A percentile compares a stretch with the other conserved stretches of the same genome.
phyloP scores from a whole-genome alignment of 2,329 filamentous ascomycete species.

The Cordyceps javanica region DNA sequence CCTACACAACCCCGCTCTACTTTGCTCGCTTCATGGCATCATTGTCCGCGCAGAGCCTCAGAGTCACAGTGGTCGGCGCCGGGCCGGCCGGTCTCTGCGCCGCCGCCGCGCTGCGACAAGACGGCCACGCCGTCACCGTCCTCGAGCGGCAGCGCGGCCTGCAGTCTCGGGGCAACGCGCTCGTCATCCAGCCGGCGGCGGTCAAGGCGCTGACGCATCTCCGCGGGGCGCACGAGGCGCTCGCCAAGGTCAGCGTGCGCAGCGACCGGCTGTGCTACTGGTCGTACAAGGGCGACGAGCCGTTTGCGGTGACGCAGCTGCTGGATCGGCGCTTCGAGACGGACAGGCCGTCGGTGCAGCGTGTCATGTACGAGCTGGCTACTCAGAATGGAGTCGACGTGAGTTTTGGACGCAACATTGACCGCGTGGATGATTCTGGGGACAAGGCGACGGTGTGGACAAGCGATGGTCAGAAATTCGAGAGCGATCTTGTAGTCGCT shows the following conservation, averaged over 20 bases:
- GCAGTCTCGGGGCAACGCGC: slow-evolving; percentile 3
- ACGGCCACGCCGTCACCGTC: slow-evolving; percentile 9
- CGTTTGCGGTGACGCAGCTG: background rate
- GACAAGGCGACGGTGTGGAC: background rate
- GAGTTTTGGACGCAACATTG: background rate
- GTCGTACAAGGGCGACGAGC: slow-evolving; percentile 6
- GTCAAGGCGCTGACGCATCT: background rate
- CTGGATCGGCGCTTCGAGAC: slow-evolving; percentile 14
- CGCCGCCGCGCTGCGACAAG: background rate
- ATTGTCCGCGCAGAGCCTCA: background rate
- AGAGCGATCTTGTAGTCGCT: slow-evolving; percentile 1
- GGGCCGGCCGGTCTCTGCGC: slow-evolving; percentile 10
- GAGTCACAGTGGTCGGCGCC: slow-evolving; percentile 6
- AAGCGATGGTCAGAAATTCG: background rate
- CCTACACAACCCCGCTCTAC: too few species aligned
- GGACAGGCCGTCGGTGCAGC: slow-evolving; percentile 8
- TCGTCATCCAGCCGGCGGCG: slow-evolving; percentile 10
- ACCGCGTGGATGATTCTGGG: background rate
- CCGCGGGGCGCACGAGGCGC: slow-evolving; percentile 3
- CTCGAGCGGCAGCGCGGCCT: slow-evolving; percentile 1
- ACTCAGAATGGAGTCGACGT: slow-evolving; percentile 1
- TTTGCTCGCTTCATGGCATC: background rate
- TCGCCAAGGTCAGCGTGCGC: background rate
- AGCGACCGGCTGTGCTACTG: slow-evolving; percentile 5
- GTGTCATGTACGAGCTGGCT: slow-evolving; percentile 1